Conservation (phyloP, 352 stramenopile species). For the Peronospora farinosa region DNA sequence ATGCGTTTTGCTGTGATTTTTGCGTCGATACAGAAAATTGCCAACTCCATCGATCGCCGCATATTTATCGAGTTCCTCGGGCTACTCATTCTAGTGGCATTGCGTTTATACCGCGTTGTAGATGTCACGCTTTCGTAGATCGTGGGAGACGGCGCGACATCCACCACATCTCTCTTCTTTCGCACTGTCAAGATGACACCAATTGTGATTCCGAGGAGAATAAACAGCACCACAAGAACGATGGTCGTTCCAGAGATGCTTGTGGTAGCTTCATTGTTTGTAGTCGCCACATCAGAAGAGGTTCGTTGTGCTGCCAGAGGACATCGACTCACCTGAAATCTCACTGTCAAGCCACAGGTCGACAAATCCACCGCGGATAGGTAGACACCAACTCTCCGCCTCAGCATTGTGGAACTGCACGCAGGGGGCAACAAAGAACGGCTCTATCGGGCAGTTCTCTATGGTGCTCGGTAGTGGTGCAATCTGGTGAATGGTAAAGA, state of each 20-base stretch:
- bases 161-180: conserved; percentile 7
- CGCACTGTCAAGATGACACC: conserved; percentile 19
- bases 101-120: conserved; percentile 17
- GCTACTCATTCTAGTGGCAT: not conserved
- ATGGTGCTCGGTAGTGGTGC: conserved; percentile 9
- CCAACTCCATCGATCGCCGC: conserved; percentile 33
- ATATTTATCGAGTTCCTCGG: conserved; percentile 14
- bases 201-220: conserved; percentile 12
- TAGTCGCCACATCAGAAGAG: not conserved
- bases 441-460: conserved; percentile 25
- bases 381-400: conserved; percentile 32
- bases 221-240: conserved; percentile 24
- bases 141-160: conserved; percentile 16
- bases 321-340: conserved; percentile 6
- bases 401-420: conserved; percentile 11
- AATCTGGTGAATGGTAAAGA: conserved; percentile 50
- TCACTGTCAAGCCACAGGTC: conserved; percentile 40
- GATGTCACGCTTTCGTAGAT: conserved; percentile 13
- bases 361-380: conserved; percentile 25
- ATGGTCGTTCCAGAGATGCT: conserved; percentile 18
- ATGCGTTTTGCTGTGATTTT: conserved; percentile 49
- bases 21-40: conserved; percentile 31
- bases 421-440: conserved; percentile 48
- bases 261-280: not conserved
- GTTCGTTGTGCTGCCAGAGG: not conserved